Conservation (phyloP, 176 grass and related monocot genomes). For the bread wheat (Triticum aestivum) region IWGSC_CS_RefSeq_v2.1 NC_057796.1:304957985-304958484, state of each 20-base stretch:
- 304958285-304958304: background rate
- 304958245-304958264: background rate
- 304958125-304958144: background rate
- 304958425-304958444: conserved; percentile 42
- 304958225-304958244: background rate
- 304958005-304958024: background rate
- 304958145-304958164: background rate
- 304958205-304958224: background rate
- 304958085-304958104: conserved; percentile 14
- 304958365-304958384: conserved; percentile 56
- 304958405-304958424: conserved; percentile 36
- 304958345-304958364: background rate
- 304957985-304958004: background rate
- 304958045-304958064: background rate
- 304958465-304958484: conserved; percentile 66
- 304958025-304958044: conserved; percentile 1
- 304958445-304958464: conserved; percentile 52
- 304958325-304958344: background rate
- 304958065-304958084: background rate
- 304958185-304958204: conserved; percentile 5
- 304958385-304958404: conserved; percentile 20
- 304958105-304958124: background rate
- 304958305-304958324: background rate
- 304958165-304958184: background rate
- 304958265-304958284: background rate